A percentile compares a stretch with the other conserved stretches of the same genome.
Evolutionary conservation across 495 filamentous ascomycete genomes (phyloP).

Genomic region (Opeltia flavorubescens): DNA sequence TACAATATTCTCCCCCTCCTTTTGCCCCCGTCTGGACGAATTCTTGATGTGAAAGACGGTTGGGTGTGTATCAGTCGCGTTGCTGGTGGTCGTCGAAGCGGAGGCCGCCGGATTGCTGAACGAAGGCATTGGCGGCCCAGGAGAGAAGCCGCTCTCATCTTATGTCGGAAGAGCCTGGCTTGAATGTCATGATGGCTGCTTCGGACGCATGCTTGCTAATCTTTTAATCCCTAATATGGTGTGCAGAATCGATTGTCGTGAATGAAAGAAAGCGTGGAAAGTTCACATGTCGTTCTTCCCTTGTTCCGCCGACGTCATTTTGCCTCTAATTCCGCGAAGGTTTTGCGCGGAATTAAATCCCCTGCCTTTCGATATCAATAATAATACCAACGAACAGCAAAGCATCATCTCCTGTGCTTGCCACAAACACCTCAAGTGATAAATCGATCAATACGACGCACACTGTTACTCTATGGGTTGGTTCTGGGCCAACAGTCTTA

Average conservation of each 20-base stretch:
- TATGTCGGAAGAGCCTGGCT: neutral
- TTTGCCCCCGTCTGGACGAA: constrained; percentile 14
- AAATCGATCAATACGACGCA: neutral
- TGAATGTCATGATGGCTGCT: neutral
- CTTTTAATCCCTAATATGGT: no score
- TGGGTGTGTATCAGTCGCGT: constrained; percentile 15
- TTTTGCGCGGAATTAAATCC: no score
- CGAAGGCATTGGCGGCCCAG: constrained; percentile 40
- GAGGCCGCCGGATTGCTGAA: constrained; percentile 15
- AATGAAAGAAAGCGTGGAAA: neutral
- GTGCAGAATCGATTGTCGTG: neutral
- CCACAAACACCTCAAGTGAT: no score
- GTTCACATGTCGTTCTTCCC: neutral
- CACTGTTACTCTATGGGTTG: constrained; percentile 58
- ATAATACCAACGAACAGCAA: no score
- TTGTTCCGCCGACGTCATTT: neutral
- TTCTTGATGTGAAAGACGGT: constrained; percentile 1
- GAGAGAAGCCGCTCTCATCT: constrained; percentile 40
- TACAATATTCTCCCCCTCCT: constrained; percentile 16
- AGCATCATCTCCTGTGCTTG: no score
- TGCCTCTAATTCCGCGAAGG: neutral
- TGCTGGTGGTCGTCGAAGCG: constrained; percentile 11
- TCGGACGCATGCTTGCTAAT: neutral
- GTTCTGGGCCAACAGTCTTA: constrained; percentile 82
- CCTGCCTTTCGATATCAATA: no score